Base-by-base conservation (phyloP, 352 stramenopile species). In the Saprolegnia parasitica region DNA sequence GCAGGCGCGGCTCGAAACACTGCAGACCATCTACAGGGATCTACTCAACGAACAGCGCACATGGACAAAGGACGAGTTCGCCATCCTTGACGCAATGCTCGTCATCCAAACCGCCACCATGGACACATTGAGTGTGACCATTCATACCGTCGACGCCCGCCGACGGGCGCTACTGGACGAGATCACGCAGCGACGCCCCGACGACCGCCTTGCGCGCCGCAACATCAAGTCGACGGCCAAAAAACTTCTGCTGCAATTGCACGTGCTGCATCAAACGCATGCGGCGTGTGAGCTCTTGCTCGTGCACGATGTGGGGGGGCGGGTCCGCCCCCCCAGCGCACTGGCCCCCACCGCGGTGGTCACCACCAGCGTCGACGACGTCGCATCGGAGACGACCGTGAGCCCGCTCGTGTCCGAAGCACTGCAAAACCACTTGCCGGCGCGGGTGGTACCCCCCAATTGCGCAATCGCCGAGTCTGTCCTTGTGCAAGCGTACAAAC, bases 1-100 rank as follows among this genome's bases (percentile, higher is more conserved):
- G n/a, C 35, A 55, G 15, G n/a, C 49, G n/a, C 46, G 32, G n/a
- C 49, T 70, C 11, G 13, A 54, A 6, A 70, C 46, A 46, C 42
- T 70, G 9, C 49, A 52, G 11, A 70, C 46, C 18, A 21, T 70
- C 18, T 70, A 55, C n/a, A 4, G 29, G 5, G 63, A 52, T 5
- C 54, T 52, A 1, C 54, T 70, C 23, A 26, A 70, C 26, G 63
- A 70, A 49, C 63, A 70, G 49, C 63, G 63, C 4, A 70, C 63
- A 13, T 70, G 29, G 42, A 70, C 63, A 18, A 37, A 70, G 5
- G 63, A 61, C 6, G 63, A 70, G 23, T 70, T 61, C 42, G 26
- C 29, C 5, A 49, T 42, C 0, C 29, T 70, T 4, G 50, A 52
- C 32, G 26, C 18, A 16, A 18, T 62, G 10, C 32, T 70, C n/a